Conservation (phyloP, 225 moss, liverwort and hornwort genomes). For the Ulota crispa region DNA sequence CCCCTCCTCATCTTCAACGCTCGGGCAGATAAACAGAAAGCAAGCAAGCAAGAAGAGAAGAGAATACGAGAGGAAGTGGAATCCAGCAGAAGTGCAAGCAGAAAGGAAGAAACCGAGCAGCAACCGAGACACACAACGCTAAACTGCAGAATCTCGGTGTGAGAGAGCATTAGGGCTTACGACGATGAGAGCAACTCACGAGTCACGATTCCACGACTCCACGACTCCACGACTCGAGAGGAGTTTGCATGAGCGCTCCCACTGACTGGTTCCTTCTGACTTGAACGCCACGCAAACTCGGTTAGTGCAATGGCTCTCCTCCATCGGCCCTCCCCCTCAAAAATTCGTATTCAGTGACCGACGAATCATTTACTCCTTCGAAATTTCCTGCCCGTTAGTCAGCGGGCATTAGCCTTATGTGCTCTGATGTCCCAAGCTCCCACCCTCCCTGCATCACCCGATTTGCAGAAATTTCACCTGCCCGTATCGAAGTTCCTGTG, state of each 20-base stretch:
- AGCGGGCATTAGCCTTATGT: no score
- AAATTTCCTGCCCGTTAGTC: no score
- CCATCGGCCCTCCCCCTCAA: no score
- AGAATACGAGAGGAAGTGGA: not conserved
- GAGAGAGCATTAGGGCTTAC: slow-evolving; percentile 8
- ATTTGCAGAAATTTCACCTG: no score
- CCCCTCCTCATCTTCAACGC: slow-evolving; percentile 41
- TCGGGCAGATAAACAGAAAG: not conserved
- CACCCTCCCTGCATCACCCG: no score
- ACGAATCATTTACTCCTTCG: no score
- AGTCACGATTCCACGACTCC: no score
- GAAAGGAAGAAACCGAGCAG: not conserved
- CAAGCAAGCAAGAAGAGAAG: not conserved
- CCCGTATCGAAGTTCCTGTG: no score
- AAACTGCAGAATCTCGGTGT: not conserved
- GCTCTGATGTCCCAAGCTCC: no score
- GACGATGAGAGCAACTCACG: not conserved
- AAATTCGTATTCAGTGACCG: no score
- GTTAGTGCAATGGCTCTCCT: not conserved
- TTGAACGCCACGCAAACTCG: not conserved
- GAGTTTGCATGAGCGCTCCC: not conserved
- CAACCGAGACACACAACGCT: no score
- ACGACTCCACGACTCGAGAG: no score
- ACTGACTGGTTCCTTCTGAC: not conserved
- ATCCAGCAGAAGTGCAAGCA: not conserved